Evolutionary conservation across 768 basidiomycete species (phyloP).

Genomic region (Psilocybe sp.): DNA sequence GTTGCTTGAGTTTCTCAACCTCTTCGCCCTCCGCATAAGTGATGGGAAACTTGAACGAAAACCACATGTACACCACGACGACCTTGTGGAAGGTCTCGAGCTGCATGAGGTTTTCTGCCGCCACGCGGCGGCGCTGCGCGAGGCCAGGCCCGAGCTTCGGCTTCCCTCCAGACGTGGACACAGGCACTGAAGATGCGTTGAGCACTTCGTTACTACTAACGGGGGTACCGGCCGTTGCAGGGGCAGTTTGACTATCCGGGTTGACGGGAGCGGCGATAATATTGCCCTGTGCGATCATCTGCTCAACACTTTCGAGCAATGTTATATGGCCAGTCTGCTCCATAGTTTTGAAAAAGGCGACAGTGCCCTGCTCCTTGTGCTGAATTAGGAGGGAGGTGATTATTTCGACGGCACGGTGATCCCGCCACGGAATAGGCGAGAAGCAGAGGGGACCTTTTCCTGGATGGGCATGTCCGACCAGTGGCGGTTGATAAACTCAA

Average conservation of each 20-base stretch:
- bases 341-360: slow-evolving; percentile 40
- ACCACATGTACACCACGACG: slow-evolving; percentile 81
- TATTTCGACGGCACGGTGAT: slow-evolving; percentile 29
- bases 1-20: too few species aligned
- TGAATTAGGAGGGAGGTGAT: slow-evolving; percentile 36
- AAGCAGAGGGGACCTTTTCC: slow-evolving; percentile 45
- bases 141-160: neutral
- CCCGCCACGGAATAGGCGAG: slow-evolving; percentile 56
- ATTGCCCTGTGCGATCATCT: slow-evolving; percentile 3
- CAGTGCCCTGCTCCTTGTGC: slow-evolving; percentile 38
- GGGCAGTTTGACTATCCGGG: too few species aligned
- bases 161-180: neutral
- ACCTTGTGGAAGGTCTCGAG: slow-evolving; percentile 80
- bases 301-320: slow-evolving; percentile 35
- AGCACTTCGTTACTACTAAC: too few species aligned
- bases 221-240: too few species aligned
- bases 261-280: too few species aligned
- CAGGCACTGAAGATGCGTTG: too few species aligned
- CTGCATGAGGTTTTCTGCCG: slow-evolving; percentile 13
- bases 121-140: slow-evolving; percentile 2
- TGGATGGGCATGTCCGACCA: slow-evolving; percentile 31
- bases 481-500: slow-evolving; percentile 37
- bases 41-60: too few species aligned
- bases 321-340: slow-evolving; percentile 34
- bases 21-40: too few species aligned